Evolutionary conservation across 495 filamentous ascomycete species (phyloP), one percentile per base, ranked within the genome.

Genomic region (Penicillium diatomitis): DNA sequence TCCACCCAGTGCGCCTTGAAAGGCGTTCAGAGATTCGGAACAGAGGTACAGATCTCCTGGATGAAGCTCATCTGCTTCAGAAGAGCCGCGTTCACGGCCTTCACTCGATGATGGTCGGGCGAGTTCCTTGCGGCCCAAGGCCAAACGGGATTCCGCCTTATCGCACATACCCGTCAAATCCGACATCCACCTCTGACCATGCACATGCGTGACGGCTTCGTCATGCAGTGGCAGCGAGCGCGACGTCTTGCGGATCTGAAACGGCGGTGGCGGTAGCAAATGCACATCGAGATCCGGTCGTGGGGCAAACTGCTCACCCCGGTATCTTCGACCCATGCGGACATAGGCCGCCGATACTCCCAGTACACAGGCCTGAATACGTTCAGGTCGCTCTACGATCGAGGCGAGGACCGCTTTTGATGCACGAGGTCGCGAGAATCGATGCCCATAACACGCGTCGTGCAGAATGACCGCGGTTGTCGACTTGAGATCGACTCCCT

Each of bases 401-500:
- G 78, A 83, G 44, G 61, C 79, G 0, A 97, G 73, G 4, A 72
- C 73, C 3, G 70, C 72, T 45, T 79, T 81, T 3, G 78, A 80
- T 0, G 85, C 80, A 35, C 84, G 81, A n/a, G 88, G 88, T 27
- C 92, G 78, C 8, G 88, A 86, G 59, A 78, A 97, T 2, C 87
- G 82, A 64, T 98, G 92, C 8, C 88, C 89, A 56, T 96, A 98
- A 69, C 91, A 95, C 44, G 84, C 82, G 64, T 98, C 94, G 49
- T 97, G 87, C 4, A 97, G 60, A 32, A 98, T 76, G 7, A 95
- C 89, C 2, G 91, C 64, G 0, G 87, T 88, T 56, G 87, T 81
- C 27, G 85, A 67, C 7, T 66, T 57, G 8, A 74, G 57, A 37
- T 77, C 71, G 6, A 65, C 63, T 28, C 70, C 66, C 39, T 82